Percentiles rank a stretch among this genome's conserved stretches.
Evolutionary conservation across 306 rosid species (phyloP).

Genomic region (Senna siamea): DNA sequence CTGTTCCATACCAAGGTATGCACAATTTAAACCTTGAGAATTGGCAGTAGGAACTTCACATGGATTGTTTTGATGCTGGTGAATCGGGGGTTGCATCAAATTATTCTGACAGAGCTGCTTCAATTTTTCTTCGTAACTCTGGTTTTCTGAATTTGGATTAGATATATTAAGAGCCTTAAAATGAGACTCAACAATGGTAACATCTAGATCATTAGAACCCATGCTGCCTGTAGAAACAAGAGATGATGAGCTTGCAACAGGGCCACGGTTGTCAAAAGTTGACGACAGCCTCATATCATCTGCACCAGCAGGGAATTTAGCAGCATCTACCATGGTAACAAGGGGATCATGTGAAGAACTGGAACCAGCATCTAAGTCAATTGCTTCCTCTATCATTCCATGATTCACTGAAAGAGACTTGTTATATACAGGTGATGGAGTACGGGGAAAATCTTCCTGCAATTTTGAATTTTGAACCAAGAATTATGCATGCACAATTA

Average conservation of each 20-base stretch:
- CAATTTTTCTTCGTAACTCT: constrained; percentile 53
- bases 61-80: constrained; percentile 49
- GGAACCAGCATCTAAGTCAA: constrained; percentile 46
- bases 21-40: constrained; percentile 47
- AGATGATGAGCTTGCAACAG: constrained; percentile 49
- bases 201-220: constrained; percentile 47
- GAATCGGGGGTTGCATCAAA: constrained; percentile 42
- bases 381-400: constrained; percentile 42
- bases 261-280: constrained; percentile 38
- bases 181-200: constrained; percentile 47
- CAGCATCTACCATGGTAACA: constrained; percentile 27
- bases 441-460: constrained; percentile 58
- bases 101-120: constrained; percentile 50
- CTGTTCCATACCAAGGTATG: constrained; percentile 50
- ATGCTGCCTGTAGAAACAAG: constrained; percentile 44
- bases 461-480: constrained; percentile 39
- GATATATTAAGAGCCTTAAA: constrained; percentile 55
- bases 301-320: constrained; percentile 36
- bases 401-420: constrained; percentile 42
- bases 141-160: constrained; percentile 50
- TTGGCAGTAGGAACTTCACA: constrained; percentile 48
- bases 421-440: constrained; percentile 49
- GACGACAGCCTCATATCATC: constrained; percentile 46
- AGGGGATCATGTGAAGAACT: constrained; percentile 46
- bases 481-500: constrained; percentile 12